Evolutionary conservation across 352 stramenopile genomes (phyloP), one percentile per base, ranked within the genome.

Genomic region (Plasmopara muralis): DNA sequence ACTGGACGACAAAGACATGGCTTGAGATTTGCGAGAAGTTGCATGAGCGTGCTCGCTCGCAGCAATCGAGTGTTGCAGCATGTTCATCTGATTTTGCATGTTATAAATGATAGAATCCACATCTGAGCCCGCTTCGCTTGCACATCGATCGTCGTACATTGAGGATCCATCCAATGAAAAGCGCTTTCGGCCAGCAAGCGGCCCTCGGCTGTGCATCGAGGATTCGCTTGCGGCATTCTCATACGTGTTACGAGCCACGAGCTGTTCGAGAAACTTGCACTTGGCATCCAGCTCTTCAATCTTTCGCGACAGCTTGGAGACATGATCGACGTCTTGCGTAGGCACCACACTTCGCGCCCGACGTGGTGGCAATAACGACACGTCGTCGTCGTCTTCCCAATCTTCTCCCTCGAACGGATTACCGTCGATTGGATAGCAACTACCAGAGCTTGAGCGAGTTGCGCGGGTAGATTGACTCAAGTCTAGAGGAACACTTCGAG

Each of bases 1-100:
- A 46, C 73, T 87, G 28, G 70, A 76, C 40, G 67, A 83, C 35
- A 83, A 75, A 9, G 75, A 86, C 70, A 72, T 77, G n/a, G 65
- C 53, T 49, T 82, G 69, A 6, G 60, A 60, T 35, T 81, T 79
- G 52, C 81, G 72, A 16, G 72, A 74, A 20, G 55, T 70, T 12
- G 70, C 66, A 34, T 83, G 53, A 0, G 49, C 68, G 39, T 85
- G 75, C 31, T 88, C 75, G 43, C 86, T 86, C 10, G 58, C 68
- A 16, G 74, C 75, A 33, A 89, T 72, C 9, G 82, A 86, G 45
- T 86, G 73, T 0, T 77, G 82, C 40, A 92, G 66, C 64, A 78
- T 74, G 47, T 87, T 72, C 78, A 92, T 92, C 57, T 92, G 82
- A 51, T 69, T 83, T 50, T 92, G 82, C 47, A 92, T 89, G 42